Evolutionary conservation across 2,329 filamentous ascomycete genomes (phyloP), one percentile per base, ranked within the genome.

Genomic region (Botrytis fabae): DNA sequence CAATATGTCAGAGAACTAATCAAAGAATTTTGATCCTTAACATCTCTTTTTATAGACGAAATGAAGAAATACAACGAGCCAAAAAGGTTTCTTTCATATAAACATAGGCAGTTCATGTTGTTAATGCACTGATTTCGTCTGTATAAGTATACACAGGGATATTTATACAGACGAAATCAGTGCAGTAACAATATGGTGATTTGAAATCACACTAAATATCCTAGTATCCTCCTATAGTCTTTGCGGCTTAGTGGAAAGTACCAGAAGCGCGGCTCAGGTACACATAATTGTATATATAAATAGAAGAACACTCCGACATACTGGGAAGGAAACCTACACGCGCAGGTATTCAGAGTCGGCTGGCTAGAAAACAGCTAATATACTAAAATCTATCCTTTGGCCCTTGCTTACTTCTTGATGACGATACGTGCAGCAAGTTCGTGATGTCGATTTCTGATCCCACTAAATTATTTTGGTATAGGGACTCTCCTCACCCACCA

Each of bases 181-280:
- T 28, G 28, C 28, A 28, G 35, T 22, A n/a, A 9, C 22, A n/a
- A 16, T 25, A 16, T 40, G 40, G 25, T n/a, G 14, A 42, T 62
- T 16, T 20, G 46, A 38, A 25, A 32, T 18, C 6, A 16, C 22
- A 12, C 44, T 25, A 35, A 25, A 7, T 12, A 35, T 65, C 10
- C 2, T 22, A n/a, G 20, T n/a, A 25, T 0, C 8, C 20, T 25
- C 2, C 3, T 51, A 66, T 12, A 51, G 44, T 14, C 32, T 51
- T 25, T 9, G 0, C 2, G 25, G 0, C 0, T 12, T 18, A 1
- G 4, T 16, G 20, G 3, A 35, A 65, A 38, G 7, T 35, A 22
- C 2, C 2, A 7, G 20, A 35, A 16, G 28, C 32, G 9, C 9
- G 10, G 4, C 5, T 48, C 32, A 9, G 14, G 5, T 46, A 25